Base-by-base conservation (phyloP, 208 protist genomes). In the Leishmania arabica region DNA sequence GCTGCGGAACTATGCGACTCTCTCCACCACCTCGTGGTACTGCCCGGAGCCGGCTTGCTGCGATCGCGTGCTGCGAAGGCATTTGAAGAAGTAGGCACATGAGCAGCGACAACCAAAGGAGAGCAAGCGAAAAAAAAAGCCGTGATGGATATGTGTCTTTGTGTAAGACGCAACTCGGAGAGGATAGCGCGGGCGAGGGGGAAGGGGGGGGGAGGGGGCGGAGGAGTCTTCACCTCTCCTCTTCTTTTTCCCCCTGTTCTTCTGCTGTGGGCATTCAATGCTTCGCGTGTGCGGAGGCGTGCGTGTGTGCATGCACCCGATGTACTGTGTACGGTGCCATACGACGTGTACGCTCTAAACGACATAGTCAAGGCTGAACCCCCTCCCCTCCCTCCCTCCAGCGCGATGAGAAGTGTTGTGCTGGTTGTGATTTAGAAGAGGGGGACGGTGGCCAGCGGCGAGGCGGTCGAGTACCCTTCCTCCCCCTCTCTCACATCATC, bases 21-120 rank as follows among this genome's bases (percentile, higher is more conserved):
- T 97, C 0, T 94, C 93, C 15, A 94, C 92, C 17, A 97, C 95
- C 0, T 89, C 86, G 76, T 97, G 95, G 93, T 96, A 96, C 81
- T 97, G 95, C 77, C 86, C 86, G 3, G 88, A 95, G 54, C 90
- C 91, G 21, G n/a, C 78, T 47, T 97, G 95, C 90, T 92, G 87
- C 75, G 91, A 96, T 54, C 65, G 72, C 31, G 78, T 86, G 56
- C 78, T 86, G 77, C 83, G 84, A 66, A 74, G 75, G 49, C 88
- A 91, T 11, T 65, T 91, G 65, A 91, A 90, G 80, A 80, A 75
- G 66, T 82, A 56, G 54, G 53, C 68, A 53, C 49, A 6, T 5
- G 68, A 19, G 68, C 19, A 51, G 68, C 42, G 7, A 24, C 68
- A 19, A 13, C 17, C 5, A 31, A n/a, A 45, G 3, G 21, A 51